Evolutionary conservation across 73 alveolate genomes (phyloP).

Genomic region (Paramecium pentaurelia): DNA sequence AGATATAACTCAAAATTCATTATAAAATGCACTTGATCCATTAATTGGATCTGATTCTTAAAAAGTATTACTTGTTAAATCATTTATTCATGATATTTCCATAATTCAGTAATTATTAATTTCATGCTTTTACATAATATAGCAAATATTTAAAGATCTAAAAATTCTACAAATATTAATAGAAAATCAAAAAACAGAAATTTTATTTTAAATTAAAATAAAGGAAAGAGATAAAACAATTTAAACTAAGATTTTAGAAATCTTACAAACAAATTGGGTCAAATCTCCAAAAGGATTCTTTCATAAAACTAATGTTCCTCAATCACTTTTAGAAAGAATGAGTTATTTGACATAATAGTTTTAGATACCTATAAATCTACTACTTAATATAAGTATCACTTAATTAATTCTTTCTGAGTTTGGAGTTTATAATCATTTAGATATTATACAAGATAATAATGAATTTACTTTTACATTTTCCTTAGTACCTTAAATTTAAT

Average conservation of each 20-base stretch:
- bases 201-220: background rate
- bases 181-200: background rate
- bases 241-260: background rate
- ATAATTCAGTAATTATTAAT: background rate
- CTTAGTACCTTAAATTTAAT: background rate
- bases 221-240: background rate
- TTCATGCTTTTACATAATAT: background rate
- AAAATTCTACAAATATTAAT: background rate
- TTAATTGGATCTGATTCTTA: background rate
- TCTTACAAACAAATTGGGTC: background rate
- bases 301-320: background rate
- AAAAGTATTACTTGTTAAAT: background rate
- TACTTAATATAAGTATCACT: background rate
- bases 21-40: background rate
- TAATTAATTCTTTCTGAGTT: background rate
- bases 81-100: background rate
- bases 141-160: background rate
- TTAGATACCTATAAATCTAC: background rate
- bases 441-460: background rate
- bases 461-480: slow-evolving; percentile 5
- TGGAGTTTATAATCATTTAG: background rate
- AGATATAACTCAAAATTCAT: background rate
- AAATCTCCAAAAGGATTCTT: background rate
- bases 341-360: background rate
- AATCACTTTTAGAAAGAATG: background rate